Evolutionary conservation across 2,329 filamentous ascomycete species (phyloP).

Genomic region (Scytalidium sp.): DNA sequence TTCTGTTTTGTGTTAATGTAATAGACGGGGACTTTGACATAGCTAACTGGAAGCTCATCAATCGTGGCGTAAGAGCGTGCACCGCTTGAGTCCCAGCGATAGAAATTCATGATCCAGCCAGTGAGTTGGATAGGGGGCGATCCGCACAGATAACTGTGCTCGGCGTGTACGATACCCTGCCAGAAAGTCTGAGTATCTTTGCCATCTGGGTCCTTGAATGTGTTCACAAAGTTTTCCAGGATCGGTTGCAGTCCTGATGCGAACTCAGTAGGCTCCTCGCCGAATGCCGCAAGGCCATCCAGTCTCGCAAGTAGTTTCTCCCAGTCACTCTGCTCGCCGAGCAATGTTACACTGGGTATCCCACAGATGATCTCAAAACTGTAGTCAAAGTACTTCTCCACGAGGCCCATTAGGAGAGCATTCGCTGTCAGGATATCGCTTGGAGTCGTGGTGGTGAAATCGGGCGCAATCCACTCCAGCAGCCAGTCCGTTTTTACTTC

Average conservation of each 20-base stretch:
- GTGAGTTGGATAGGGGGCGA: no score
- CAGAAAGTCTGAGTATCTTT: conserved; percentile 30
- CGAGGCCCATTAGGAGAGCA: conserved; percentile 47
- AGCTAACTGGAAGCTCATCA: no score
- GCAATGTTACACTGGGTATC: conserved; percentile 49
- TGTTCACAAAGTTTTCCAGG: conserved; percentile 29
- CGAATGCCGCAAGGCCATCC: conserved; percentile 30
- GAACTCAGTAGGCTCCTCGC: conserved; percentile 28
- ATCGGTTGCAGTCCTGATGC: conserved; percentile 31
- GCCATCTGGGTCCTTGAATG: conserved; percentile 26
- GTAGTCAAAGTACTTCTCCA: conserved; percentile 48
- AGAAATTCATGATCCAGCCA: no score
- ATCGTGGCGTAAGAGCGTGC: no score
- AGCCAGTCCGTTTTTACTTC: conserved; percentile 39
- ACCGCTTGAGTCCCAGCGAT: no score
- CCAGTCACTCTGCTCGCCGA: conserved; percentile 46
- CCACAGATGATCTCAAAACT: conserved; percentile 34
- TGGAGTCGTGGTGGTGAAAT: conserved; percentile 47
- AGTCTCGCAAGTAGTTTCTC: conserved; percentile 25
- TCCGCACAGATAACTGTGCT: no score
- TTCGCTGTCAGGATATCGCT: conserved; percentile 39
- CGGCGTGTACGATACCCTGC: no score
- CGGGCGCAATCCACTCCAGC: conserved; percentile 46
- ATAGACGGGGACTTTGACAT: no score
- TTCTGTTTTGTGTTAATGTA: no score